A percentile compares a stretch with the other conserved stretches of the same genome.
phyloP scores from a whole-genome alignment of 2,329 filamentous ascomycete species.

The Colletotrichum endophyticum region DNA sequence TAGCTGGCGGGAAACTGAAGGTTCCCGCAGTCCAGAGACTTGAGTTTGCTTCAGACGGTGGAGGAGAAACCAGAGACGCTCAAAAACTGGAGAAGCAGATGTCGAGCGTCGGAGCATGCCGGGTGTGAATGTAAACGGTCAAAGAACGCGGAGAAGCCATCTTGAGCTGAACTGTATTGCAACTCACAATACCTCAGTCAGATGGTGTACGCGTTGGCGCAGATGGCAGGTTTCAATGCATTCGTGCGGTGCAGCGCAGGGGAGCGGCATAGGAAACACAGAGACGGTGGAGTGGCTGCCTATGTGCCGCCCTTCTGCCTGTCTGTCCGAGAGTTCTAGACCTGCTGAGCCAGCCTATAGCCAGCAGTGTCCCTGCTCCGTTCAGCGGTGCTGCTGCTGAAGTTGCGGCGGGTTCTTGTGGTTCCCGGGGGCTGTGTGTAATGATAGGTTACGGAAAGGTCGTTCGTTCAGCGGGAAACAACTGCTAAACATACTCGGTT shows the following conservation, averaged over 20 bases:
- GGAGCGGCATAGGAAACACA: background rate
- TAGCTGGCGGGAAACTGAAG: background rate
- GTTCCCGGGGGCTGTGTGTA: background rate
- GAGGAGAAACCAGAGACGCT: conserved; percentile 3
- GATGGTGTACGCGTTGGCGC: conserved; percentile 1
- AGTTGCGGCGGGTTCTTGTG: background rate
- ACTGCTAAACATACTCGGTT: background rate
- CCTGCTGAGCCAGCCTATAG: background rate
- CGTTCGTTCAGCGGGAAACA: conserved; percentile 1
- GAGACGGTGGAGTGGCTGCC: background rate
- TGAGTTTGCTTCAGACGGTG: conserved; percentile 14
- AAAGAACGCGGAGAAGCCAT: background rate
- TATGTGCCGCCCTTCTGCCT: background rate
- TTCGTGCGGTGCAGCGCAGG: background rate
- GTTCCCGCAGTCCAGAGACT: background rate
- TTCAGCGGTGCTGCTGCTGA: background rate
- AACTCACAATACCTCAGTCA: background rate
- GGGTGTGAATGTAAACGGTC: background rate
- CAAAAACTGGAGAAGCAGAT: background rate
- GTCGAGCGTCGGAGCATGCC: conserved; percentile 3
- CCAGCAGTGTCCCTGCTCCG: conserved; percentile 2
- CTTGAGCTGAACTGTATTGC: background rate
- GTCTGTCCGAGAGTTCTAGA: background rate
- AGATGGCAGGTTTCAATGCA: conserved; percentile 12
- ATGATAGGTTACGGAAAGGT: background rate